A percentile compares a stretch with the other conserved stretches of the same genome.
phyloP scores from a whole-genome alignment of 2,329 filamentous ascomycete genomes.

The Pleoardoris graminearum region DNA sequence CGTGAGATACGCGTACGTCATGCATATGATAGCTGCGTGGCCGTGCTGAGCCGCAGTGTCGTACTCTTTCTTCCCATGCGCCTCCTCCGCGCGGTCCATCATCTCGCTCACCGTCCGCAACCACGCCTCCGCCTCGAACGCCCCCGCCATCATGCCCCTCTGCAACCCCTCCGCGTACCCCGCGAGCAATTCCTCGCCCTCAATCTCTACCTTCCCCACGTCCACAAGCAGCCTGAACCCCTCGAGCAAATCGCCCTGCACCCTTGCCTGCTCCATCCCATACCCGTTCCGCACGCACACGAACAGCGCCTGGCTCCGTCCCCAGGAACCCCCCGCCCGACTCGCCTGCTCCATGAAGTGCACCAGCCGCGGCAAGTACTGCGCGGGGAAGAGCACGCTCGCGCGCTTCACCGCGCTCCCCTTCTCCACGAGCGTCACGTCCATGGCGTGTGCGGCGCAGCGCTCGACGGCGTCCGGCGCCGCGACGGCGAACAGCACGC shows the following conservation, averaged over 20 bases:
- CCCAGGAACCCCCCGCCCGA: slow-evolving; percentile 26
- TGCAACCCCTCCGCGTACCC: slow-evolving; percentile 31
- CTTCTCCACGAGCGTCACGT: slow-evolving; percentile 35
- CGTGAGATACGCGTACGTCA: slow-evolving; percentile 40
- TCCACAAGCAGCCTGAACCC: slow-evolving; percentile 32
- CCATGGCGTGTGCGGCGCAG: slow-evolving; percentile 28
- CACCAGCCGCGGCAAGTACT: slow-evolving; percentile 41
- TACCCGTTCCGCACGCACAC: slow-evolving; percentile 32
- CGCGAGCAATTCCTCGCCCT: slow-evolving; percentile 23
- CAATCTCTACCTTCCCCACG: slow-evolving; percentile 25
- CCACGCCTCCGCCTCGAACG: slow-evolving; percentile 23
- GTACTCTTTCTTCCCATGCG: slow-evolving; percentile 20
- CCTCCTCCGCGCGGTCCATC: slow-evolving; percentile 25
- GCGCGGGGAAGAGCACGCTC: slow-evolving; percentile 37
- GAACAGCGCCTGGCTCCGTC: slow-evolving; percentile 23
- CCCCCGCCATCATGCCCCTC: slow-evolving; percentile 19
- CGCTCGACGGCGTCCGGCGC: slow-evolving; percentile 11
- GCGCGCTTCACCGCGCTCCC: slow-evolving; percentile 32
- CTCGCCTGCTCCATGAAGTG: slow-evolving; percentile 39
- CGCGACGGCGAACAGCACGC: slow-evolving; percentile 32
- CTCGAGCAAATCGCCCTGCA: slow-evolving; percentile 42
- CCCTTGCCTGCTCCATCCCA: slow-evolving; percentile 22
- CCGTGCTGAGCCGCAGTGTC: slow-evolving; percentile 25
- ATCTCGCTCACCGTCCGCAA: slow-evolving; percentile 22
- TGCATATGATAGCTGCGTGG: slow-evolving; percentile 30